Evolutionary conservation across 306 rosid genomes (phyloP).

Genomic region (Trifolium fragiferum): DNA sequence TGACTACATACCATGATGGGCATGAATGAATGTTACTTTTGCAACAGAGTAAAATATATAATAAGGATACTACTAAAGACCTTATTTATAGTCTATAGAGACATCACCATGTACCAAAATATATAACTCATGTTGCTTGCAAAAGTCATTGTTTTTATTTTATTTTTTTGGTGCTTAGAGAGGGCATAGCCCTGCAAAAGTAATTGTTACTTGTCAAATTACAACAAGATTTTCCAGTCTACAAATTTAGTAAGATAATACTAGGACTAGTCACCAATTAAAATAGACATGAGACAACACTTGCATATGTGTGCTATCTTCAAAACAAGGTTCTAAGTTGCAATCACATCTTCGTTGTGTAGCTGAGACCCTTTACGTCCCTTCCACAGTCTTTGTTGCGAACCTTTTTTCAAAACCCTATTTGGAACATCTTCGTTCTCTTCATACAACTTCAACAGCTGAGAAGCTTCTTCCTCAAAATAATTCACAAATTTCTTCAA

Average conservation of each 20-base stretch:
- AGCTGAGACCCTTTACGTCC: background rate
- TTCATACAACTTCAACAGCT: constrained; percentile 42
- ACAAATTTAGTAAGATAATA: background rate
- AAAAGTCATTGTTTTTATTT: no score
- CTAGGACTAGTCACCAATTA: no score
- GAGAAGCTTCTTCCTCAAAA: constrained; percentile 36
- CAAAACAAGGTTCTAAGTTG: constrained; percentile 4
- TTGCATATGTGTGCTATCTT: background rate
- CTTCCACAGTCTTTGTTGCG: background rate
- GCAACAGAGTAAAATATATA: no score
- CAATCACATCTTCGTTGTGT: no score
- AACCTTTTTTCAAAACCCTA: background rate
- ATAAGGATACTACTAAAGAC: no score
- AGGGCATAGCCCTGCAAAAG: no score
- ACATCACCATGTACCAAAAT: background rate
- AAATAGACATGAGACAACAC: no score
- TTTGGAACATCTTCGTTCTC: constrained; percentile 13
- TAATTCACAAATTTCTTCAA: constrained; percentile 35
- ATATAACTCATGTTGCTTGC: background rate
- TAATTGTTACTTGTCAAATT: no score
- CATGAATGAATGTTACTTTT: no score
- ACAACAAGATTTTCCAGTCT: background rate
- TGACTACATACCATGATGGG: background rate
- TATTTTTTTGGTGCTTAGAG: no score
- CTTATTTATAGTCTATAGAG: no score